Evolutionary conservation across 2,329 filamentous ascomycete genomes (phyloP), one percentile per base, ranked within the genome.

Genomic region (Hypoxylon sp.): DNA sequence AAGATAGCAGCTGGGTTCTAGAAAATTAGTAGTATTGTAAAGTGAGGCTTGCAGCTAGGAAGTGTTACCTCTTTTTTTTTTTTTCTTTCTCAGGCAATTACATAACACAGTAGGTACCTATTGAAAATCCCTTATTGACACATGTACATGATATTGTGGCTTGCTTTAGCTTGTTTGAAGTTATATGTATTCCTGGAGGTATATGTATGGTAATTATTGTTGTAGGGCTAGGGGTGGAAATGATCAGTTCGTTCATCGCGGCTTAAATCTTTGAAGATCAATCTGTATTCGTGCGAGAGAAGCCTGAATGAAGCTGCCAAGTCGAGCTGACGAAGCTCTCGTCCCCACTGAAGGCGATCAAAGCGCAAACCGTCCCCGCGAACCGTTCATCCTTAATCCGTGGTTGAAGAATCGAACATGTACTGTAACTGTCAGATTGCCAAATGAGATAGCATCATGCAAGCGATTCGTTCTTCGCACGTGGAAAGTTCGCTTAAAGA

Each of bases 361-460:
- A 68, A 68, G 62, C 65, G 54, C 42, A 46, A 60, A 63, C 48
- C 35, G 4, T 37, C 50, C 68, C 64, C 61, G 44, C 44, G 52
- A 70, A 56, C 53, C 65, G 31, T n/a, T 47, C 37, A 46, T 65
- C 42, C 37, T 39, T 44, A 53, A 53, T 56, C 50, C 33, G 9
- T 60, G 67, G 67, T 56, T 65, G 48, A 6, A 48, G 39, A 44
- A 44, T 65, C 48, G 29, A 62, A 62, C 29, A 47, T 50, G 47
- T 31, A 55, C 60, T 22, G 35, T 6, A 39, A n/a, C 11, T 39
- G 14, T 37, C 39, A 33, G 42, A 53, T 70, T 51, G 19, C 19
- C 47, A 51, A 65, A 59, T 57, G 50, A 58, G 54, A 63, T 47
- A 44, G 17, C 42, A 37, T 42, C 17, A 67, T 60, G 60, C 55